These are phyloP conservation scores for Xylariaceae sp. DNA, from an alignment of 2,329 filamentous ascomycete species.

Conservation along the genomic window DNA sequence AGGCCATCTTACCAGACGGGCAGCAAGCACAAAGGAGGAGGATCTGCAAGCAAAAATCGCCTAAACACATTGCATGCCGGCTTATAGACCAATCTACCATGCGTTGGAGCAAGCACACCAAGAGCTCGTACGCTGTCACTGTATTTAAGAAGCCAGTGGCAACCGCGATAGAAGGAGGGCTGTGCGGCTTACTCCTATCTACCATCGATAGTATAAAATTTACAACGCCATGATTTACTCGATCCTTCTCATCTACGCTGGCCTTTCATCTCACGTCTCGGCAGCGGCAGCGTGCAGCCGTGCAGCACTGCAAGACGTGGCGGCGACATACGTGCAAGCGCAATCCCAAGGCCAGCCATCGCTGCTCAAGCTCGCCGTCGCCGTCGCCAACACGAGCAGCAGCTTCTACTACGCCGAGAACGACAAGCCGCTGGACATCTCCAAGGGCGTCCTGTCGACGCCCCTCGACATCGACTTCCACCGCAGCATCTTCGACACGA, in stretches of 20 bases:
- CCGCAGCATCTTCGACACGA: constrained; percentile 32
- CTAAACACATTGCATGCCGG: constrained; percentile 3
- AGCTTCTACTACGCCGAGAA: constrained; percentile 31
- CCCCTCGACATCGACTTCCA: constrained; percentile 32
- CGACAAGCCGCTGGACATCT: constrained; percentile 23
- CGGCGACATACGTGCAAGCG: constrained; percentile 23
- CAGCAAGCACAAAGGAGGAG: no score
- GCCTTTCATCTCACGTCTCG: constrained; percentile 16
- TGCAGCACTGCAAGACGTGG: constrained; percentile 19
- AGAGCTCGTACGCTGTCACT: constrained; percentile 8
- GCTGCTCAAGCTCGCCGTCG: constrained; percentile 11
- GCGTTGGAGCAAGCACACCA: constrained; percentile 8
- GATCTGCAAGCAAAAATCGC: no score
- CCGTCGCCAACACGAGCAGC: neutral
- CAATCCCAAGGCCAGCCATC: constrained; percentile 19
- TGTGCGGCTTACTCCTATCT: neutral
- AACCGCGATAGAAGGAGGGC: neutral
- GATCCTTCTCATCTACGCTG: constrained; percentile 8
- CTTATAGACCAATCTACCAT: constrained; percentile 12
- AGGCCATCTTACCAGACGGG: no score
- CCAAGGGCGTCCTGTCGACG: constrained; percentile 25
- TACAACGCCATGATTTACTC: constrained; percentile 17
- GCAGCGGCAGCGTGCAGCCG: constrained; percentile 24
- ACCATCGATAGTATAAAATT: neutral
- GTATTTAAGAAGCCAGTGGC: no score